Evolutionary conservation across 345 rosid species (phyloP), one percentile per base, ranked within the genome.

Genomic region (Xanthoceras sorbifolium): DNA sequence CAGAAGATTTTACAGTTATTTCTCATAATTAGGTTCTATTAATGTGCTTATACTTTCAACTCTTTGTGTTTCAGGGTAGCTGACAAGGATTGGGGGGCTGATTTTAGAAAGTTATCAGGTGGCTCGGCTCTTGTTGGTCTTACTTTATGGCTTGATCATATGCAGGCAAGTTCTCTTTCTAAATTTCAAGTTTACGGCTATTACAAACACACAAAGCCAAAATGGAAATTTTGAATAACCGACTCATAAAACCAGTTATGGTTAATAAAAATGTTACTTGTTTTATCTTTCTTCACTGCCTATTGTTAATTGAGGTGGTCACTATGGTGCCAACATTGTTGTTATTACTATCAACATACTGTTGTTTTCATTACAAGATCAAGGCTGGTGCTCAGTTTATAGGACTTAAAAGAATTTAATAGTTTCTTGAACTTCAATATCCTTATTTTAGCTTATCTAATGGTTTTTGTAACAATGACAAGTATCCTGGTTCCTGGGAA

Each of bases 101-200:
- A 95, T 84, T 87, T 95, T 70, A 89, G 99, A 76, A 93, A 89
- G 86, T 72, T 95, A 74, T 95, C 99, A 12, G 99, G 92, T 59
- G 99, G 99, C 82, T 87, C 98, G 74, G 95, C 99, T 59, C 98
- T 95, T 69, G 98, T 93, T 72, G 99, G 91, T 55, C 92, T 95
- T 40, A 93, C 97, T 64, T 82, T 93, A 76, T 95, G 99, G 99
- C 98, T 95, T 77, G 98, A 95, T 74, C 89, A 81, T 78, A 93
- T 95, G 99, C 97, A 95, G 98, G 99, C 84, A 85, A 84, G 76
- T 72, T 71, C 72, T 65, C 54, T 79, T 63, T 60, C 73, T 77
- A 26, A 63, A 54, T 67, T 79, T 72, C 69, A n/a, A 52, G 31
- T 75, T 54, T n/a, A 25, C 40, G 54, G 36, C 55, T 64, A 50